Evolutionary conservation across 176 grass and related monocot genomes (phyloP).

Genomic region (Oryza glumipatula): DNA sequence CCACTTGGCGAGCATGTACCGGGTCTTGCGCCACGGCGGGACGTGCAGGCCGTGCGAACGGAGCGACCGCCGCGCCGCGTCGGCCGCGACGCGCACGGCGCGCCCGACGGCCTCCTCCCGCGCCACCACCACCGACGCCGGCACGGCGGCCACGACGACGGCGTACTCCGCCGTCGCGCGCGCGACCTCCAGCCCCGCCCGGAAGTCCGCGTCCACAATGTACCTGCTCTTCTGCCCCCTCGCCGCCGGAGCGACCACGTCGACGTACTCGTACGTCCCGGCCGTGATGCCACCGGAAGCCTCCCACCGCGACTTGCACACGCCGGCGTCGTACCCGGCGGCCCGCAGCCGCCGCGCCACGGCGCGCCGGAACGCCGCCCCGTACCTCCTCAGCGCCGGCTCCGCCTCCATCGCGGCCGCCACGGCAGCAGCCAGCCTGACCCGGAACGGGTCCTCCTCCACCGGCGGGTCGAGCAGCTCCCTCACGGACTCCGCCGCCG

Average conservation of each 20-base stretch:
- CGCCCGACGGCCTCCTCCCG: constrained; percentile 57
- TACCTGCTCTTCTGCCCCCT: constrained; percentile 47
- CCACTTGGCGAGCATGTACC: constrained; percentile 96
- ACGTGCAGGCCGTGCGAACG: constrained; percentile 68
- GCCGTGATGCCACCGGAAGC: constrained; percentile 50
- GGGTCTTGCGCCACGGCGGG: constrained; percentile 86
- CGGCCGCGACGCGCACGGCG: constrained; percentile 61
- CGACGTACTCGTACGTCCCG: constrained; percentile 90
- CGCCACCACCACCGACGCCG: constrained; percentile 60
- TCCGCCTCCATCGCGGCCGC: constrained; percentile 44
- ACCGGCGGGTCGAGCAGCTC: constrained; percentile 60
- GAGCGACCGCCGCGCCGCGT: constrained; percentile 63
- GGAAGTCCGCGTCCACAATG: constrained; percentile 91
- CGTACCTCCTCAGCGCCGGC: constrained; percentile 38
- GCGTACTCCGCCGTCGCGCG: constrained; percentile 69
- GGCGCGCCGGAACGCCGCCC: constrained; percentile 56
- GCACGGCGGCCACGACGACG: constrained; percentile 46
- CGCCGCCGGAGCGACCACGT: constrained; percentile 50
- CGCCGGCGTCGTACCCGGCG: constrained; percentile 77
- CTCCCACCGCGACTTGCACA: constrained; percentile 84
- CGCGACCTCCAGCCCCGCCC: constrained; percentile 74
- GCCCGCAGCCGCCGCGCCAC: constrained; percentile 50
- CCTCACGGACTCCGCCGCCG: constrained; percentile 40
- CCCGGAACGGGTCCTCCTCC: constrained; percentile 60
- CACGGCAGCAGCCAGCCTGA: constrained; percentile 55